These are phyloP conservation scores for Symbiodinium pilosum DNA, from an alignment of 73 alveolate species.

Conservation along the genomic window DNA sequence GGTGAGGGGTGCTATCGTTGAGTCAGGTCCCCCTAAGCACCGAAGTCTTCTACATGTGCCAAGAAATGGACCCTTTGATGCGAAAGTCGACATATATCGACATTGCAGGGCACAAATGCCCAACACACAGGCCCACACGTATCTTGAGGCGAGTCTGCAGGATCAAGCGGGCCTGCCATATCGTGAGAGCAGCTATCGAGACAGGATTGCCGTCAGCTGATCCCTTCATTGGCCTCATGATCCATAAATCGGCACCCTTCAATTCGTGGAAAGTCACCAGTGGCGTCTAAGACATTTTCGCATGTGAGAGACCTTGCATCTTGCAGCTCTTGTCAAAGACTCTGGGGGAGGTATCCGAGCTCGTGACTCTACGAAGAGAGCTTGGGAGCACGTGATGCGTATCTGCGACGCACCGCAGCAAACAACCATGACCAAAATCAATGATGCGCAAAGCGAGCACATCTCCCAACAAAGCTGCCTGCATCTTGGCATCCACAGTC, in stretches of 20 bases:
- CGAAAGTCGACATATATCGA: no score
- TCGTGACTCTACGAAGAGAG: conserved; percentile 41
- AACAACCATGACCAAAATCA: background rate
- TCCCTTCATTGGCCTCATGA: conserved; percentile 38
- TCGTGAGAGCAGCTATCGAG: background rate
- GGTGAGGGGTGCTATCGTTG: no score
- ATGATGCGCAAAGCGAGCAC: background rate
- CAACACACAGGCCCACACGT: background rate
- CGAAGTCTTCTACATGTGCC: no score
- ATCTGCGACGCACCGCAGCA: background rate
- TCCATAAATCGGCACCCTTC: conserved; percentile 88
- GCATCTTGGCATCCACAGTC: conserved; percentile 82
- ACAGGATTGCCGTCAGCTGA: no score
- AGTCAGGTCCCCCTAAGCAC: no score
- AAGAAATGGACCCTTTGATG: no score
- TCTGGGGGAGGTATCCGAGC: background rate
- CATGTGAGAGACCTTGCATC: conserved; percentile 62
- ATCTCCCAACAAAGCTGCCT: no score
- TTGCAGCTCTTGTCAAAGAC: background rate
- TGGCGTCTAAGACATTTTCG: conserved; percentile 83
- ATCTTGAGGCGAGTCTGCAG: conserved; percentile 53
- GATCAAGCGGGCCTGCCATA: conserved; percentile 50
- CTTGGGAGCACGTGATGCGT: conserved; percentile 72
- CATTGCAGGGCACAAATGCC: no score
- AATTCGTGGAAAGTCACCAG: conserved; percentile 70